Evolutionary conservation across 2,329 filamentous ascomycete species (phyloP).

Genomic region (Ophiostoma australiae): DNA sequence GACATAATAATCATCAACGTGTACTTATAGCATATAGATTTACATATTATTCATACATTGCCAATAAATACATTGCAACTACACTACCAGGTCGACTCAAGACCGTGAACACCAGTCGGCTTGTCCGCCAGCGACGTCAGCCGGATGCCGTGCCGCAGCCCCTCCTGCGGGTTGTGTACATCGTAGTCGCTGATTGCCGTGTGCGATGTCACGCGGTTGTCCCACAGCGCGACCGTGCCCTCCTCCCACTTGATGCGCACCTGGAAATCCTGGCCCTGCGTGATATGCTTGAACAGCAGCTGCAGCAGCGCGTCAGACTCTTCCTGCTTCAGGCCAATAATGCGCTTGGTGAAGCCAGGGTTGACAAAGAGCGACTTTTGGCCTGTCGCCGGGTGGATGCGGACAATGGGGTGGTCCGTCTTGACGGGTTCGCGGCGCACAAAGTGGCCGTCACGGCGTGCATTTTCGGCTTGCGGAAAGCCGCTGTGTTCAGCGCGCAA

Average conservation of each 20-base stretch:
- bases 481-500: constrained; percentile 39
- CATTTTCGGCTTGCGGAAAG: constrained; percentile 37
- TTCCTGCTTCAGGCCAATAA: constrained; percentile 61
- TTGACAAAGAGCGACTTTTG: constrained; percentile 83
- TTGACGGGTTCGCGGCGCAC: constrained; percentile 48
- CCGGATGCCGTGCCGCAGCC: constrained; percentile 40
- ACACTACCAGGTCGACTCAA: constrained; percentile 31
- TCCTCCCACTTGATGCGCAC: constrained; percentile 61
- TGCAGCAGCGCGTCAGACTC: constrained; percentile 64
- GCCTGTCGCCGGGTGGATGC: constrained; percentile 74
- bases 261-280: constrained; percentile 59
- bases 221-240: constrained; percentile 64
- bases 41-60: constrained; percentile 9
- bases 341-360: constrained; percentile 51
- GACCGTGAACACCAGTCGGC: constrained; percentile 37
- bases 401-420: constrained; percentile 69
- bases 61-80: constrained; percentile 5
- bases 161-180: constrained; percentile 39
- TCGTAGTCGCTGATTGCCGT: constrained; percentile 44
- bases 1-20: not conserved
- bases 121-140: constrained; percentile 40
- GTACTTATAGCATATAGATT: not conserved
- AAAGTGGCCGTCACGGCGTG: constrained; percentile 34
- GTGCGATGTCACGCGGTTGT: constrained; percentile 53
- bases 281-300: constrained; percentile 58